phyloP scores from a whole-genome alignment of 257 asterid species.

The Dorcoceras hygrometricum region DNA sequence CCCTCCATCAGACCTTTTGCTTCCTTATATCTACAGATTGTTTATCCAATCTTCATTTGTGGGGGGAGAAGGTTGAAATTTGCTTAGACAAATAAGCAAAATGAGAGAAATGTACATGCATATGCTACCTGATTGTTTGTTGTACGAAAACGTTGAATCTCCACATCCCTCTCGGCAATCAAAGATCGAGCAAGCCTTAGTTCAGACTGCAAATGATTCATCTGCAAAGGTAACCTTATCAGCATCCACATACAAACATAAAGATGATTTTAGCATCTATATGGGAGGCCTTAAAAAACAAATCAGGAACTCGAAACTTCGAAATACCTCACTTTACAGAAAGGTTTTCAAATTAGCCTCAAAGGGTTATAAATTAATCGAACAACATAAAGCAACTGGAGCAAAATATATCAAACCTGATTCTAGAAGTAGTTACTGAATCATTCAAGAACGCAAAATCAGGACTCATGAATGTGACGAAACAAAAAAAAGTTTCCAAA shows the following conservation, averaged over 20 bases:
- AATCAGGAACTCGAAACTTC: conserved; percentile 8
- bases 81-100: neutral
- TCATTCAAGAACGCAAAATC: neutral
- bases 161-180: conserved; percentile 89
- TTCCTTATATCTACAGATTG: no score
- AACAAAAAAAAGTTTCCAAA: conserved; percentile 3
- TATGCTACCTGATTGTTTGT: conserved; percentile 75
- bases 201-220: conserved; percentile 94
- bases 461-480: neutral
- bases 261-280: neutral
- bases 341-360: neutral
- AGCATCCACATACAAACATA: conserved; percentile 4
- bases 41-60: neutral
- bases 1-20: neutral
- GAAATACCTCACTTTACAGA: neutral
- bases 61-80: neutral
- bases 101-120: neutral
- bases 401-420: conserved; percentile 6
- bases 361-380: neutral
- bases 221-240: conserved; percentile 46
- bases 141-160: conserved; percentile 67
- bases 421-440: neutral
- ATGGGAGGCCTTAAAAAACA: neutral
- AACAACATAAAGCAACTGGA: neutral
- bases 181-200: conserved; percentile 85